Conservation (phyloP, 345 rosid genomes). For the Bruguiera gymnorhiza region DNA sequence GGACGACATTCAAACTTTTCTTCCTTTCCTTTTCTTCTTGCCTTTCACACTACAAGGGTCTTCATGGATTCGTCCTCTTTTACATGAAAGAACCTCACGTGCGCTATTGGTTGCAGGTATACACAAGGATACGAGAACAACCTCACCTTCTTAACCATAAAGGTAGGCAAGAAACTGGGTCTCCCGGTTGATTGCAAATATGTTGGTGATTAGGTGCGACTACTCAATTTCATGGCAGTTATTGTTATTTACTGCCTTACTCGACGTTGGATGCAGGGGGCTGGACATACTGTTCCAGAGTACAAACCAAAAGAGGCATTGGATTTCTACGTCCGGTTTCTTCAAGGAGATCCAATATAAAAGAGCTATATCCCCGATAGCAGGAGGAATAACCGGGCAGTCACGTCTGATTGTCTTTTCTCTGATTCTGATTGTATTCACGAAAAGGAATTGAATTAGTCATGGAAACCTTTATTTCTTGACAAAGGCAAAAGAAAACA, state of each 20-base stretch:
- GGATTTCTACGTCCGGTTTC: constrained; percentile 73
- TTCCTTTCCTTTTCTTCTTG: background rate
- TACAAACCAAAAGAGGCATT: constrained; percentile 78
- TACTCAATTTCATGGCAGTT: no score
- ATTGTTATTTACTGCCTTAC: background rate
- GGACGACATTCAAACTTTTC: background rate
- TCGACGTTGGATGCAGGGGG: constrained; percentile 45
- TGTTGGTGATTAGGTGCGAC: background rate
- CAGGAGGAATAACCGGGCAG: no score
- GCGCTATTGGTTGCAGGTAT: constrained; percentile 37
- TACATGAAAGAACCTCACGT: background rate
- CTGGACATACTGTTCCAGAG: constrained; percentile 91
- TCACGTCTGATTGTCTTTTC: no score
- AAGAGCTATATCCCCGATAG: background rate
- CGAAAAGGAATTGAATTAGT: no score
- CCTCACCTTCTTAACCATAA: constrained; percentile 77
- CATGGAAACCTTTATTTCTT: no score
- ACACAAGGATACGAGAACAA: constrained; percentile 68
- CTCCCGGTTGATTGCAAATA: background rate
- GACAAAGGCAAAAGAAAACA: no score
- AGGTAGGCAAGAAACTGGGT: constrained; percentile 35
- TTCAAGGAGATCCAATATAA: constrained; percentile 51
- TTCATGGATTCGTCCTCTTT: background rate
- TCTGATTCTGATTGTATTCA: no score
- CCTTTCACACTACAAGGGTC: background rate